Percentiles rank a stretch among this genome's conserved stretches.
Conservation (phyloP, 2,329 filamentous ascomycete genomes). For the Exophiala lecanii-corni region DNA sequence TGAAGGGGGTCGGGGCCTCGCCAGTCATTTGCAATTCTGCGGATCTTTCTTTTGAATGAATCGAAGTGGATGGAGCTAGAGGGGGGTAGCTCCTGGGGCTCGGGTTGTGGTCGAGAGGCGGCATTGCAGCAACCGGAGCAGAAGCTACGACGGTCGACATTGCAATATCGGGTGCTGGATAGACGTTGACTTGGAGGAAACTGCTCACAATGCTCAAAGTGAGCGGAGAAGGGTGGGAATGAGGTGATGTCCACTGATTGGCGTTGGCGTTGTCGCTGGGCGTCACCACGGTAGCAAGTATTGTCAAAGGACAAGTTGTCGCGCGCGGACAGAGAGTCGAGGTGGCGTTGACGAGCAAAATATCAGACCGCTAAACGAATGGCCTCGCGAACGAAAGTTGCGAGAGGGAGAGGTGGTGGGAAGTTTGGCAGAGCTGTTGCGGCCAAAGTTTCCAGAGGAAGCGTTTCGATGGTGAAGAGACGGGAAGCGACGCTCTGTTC, state of each 20-base stretch:
- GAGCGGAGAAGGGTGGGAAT: background rate
- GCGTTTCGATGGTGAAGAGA: no score
- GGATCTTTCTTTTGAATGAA: slow-evolving; percentile 24
- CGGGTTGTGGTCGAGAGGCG: slow-evolving; percentile 41
- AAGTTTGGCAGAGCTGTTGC: background rate
- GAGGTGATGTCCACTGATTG: background rate
- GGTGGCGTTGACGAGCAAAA: slow-evolving; percentile 1
- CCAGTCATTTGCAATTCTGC: slow-evolving; percentile 13
- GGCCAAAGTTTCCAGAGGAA: background rate
- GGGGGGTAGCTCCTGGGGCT: slow-evolving; percentile 43
- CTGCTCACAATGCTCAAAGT: background rate
- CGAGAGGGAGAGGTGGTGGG: slow-evolving; percentile 8
- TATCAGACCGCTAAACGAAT: slow-evolving; percentile 18
- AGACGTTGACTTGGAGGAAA: background rate
- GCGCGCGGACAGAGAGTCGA: background rate
- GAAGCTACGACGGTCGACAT: slow-evolving; percentile 49
- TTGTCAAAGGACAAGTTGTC: background rate
- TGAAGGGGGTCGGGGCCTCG: slow-evolving; percentile 8
- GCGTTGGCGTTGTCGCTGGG: background rate
- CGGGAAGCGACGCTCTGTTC: no score
- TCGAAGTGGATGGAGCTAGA: slow-evolving; percentile 35
- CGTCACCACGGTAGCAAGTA: background rate
- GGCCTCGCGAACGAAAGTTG: slow-evolving; percentile 14
- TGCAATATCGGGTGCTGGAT: slow-evolving; percentile 3
- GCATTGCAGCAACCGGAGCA: slow-evolving; percentile 40